Evolutionary conservation across 352 stramenopile genomes (phyloP), one percentile per base, ranked within the genome.

Genomic region (Pythium monospermum): DNA sequence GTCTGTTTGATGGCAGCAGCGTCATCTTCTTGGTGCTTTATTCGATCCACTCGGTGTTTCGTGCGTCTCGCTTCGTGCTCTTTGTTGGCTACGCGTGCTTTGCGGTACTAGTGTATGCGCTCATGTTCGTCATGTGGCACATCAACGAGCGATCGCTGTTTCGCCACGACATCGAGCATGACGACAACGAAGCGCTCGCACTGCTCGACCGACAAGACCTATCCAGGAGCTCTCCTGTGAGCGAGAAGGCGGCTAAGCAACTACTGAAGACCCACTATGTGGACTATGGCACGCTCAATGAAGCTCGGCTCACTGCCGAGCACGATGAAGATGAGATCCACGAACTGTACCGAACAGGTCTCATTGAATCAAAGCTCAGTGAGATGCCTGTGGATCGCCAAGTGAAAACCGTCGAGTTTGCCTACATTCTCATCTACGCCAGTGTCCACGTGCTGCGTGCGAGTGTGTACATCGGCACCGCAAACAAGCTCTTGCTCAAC

Each of bases 381-480:
- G 80, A 88, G 26, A 68, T 87, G 30, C 31, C 57, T 2, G 54
- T 92, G 19, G 22, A 21, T n/a, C 74, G 73, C 27, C 83, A 93
- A 56, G 59, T 93, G n/a, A 57, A 53, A 16, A 85, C 79, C 36
- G 86, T 91, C 42, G 81, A 91, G 66, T 94, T 94, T 43, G 69
- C 44, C 11, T 94, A 78, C 49, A 74, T 94, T 21, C 50, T 88
- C 33, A 31, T 73, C 12, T 91, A 83, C 56, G 76, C 80, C 18
- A 67, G 68, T 8, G 49, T 89, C 16, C 81, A 94, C 27, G 72
- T 92, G 32, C 62, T 94, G 28, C 81, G 82, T 15, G 72, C 81
- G 2, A 92, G 73, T 13, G 66, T 91, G 18, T 94, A 89, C 65
- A 92, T 94, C 55, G 83, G 83, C 53, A 90, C 83, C 37, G 71